Evolutionary conservation across 2,329 filamentous ascomycete species (phyloP).

Genomic region (Microsporum ferrugineum): DNA sequence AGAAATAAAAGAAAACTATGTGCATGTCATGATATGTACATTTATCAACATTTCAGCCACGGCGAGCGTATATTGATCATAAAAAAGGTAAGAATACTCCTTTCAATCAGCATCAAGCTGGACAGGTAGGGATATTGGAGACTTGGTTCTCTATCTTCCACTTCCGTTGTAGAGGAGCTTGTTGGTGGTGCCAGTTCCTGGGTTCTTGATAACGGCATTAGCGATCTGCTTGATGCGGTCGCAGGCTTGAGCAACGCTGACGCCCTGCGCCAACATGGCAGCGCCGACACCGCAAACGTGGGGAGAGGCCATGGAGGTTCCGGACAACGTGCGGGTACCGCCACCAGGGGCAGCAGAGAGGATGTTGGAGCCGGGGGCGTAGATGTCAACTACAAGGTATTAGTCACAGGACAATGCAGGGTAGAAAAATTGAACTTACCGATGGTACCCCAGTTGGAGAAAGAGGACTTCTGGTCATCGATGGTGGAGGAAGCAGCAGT

Average conservation of each 20-base stretch:
- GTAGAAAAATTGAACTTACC: slow-evolving; percentile 8
- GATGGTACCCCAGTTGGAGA: slow-evolving; percentile 36
- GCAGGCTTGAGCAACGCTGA: slow-evolving; percentile 36
- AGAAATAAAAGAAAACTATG: background rate
- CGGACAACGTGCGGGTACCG: slow-evolving; percentile 36
- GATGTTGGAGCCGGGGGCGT: slow-evolving; percentile 45
- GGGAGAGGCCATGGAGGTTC: slow-evolving; percentile 30
- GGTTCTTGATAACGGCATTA: slow-evolving; percentile 17
- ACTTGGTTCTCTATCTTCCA: background rate
- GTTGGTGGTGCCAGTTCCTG: slow-evolving; percentile 19
- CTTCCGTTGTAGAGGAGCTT: slow-evolving; percentile 22
- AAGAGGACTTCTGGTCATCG: slow-evolving; percentile 26
- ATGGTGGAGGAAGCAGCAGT: slow-evolving; percentile 33
- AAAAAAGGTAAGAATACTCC: background rate
- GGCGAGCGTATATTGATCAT: background rate
- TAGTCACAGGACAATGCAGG: background rate
- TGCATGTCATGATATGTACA: background rate
- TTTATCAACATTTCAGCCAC: background rate
- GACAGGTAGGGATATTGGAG: background rate
- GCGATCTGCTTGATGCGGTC: slow-evolving; percentile 45
- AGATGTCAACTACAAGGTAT: slow-evolving; percentile 38
- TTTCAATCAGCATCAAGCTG: background rate
- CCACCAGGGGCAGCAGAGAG: slow-evolving; percentile 40
- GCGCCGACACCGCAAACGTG: slow-evolving; percentile 45
- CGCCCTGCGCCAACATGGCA: slow-evolving; percentile 40